Base-by-base conservation (phyloP, 306 rosid species). In the Amphicarpaea edgeworthii region DNA sequence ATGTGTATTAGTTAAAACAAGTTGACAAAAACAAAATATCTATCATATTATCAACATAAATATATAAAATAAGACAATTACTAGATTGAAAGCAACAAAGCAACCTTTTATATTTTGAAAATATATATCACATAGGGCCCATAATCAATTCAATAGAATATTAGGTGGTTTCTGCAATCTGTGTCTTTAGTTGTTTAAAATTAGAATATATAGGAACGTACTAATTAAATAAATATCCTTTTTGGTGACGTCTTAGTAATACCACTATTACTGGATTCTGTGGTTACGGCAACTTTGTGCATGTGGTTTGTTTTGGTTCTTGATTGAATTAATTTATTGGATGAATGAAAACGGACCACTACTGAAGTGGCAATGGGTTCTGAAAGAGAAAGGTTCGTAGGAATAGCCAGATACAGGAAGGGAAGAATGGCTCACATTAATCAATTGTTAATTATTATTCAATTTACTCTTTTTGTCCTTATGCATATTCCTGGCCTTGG, bases 311-410 rank as follows among this genome's bases (percentile, higher is more conserved):
- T 19, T 17, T 30, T 24, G 10, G 12, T 42, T 42, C 9, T 45
- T 6, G 10, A 23, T 11, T 66, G 5, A 12, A 7, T 54, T 10
- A 4, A 41, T 69, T 66, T 58, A 59, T 21, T 32, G 77, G 24
- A 49, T 51, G 73, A 63, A 72, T 41, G 78, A 70, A 70, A 70
- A 72, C 61, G 15, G 11, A 15, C 47, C 60, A 63, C 32, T 38
- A 73, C 68, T n/a, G 17, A 58, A 30, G 16, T 20, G 19, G 37
- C 23, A 20, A 41, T 23, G 20, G 10, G 23, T 30, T 34, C 12
- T 55, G 78, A 79, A 79, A 60, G 73, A 43, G 73, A 79, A 70
- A 49, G 66, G 76, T 24, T 34, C 40, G 40, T 34, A 34, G 40
- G 40, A 7, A 34, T 6, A 34, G 40, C 9, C 40, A 34, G 8